These are phyloP conservation scores for Ogataea ramenticola DNA, from an alignment of 805 yeast genomes.

Conservation along the genomic window DNA sequence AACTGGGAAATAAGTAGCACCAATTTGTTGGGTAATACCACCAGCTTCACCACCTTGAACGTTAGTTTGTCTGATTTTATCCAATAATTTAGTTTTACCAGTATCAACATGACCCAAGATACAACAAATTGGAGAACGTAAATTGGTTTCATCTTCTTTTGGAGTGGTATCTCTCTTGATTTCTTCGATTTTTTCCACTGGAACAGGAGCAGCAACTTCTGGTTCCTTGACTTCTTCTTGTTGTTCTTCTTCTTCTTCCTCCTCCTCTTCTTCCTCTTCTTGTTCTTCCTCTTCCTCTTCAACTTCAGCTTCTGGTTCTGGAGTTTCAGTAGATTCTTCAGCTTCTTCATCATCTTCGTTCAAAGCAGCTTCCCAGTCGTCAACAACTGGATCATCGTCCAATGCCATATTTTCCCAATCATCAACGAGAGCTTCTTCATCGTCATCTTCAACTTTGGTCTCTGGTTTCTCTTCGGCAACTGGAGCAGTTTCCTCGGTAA, in stretches of 20 bases:
- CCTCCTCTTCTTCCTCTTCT: constrained; percentile 27
- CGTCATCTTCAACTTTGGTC: constrained; percentile 15
- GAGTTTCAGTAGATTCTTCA: constrained; percentile 9
- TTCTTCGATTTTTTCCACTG: background rate
- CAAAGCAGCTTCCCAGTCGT: constrained; percentile 81
- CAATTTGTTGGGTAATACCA: constrained; percentile 99
- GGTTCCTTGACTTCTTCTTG: constrained; percentile 26
- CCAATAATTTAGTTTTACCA: constrained; percentile 96
- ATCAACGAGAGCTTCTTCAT: constrained; percentile 59
- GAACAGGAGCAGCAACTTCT: constrained; percentile 22
- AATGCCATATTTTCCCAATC: constrained; percentile 71
- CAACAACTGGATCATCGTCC: constrained; percentile 56
- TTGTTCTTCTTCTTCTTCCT: constrained; percentile 20
- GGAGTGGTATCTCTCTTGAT: constrained; percentile 17
- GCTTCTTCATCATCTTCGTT: constrained; percentile 34
- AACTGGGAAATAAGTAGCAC: constrained; percentile 99
- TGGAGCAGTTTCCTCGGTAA: constrained; percentile 23
- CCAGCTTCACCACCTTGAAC: constrained; percentile 99
- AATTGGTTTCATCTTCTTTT: constrained; percentile 31
- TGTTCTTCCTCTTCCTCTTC: constrained; percentile 24
- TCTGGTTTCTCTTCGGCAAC: constrained; percentile 17
- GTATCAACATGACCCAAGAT: constrained; percentile 99
- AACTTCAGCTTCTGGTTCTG: constrained; percentile 22
- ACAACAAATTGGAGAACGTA: constrained; percentile 99
- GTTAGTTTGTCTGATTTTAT: constrained; percentile 95